Conservation (phyloP, 345 rosid genomes). For the Sisymbrium altissimum region DNA sequence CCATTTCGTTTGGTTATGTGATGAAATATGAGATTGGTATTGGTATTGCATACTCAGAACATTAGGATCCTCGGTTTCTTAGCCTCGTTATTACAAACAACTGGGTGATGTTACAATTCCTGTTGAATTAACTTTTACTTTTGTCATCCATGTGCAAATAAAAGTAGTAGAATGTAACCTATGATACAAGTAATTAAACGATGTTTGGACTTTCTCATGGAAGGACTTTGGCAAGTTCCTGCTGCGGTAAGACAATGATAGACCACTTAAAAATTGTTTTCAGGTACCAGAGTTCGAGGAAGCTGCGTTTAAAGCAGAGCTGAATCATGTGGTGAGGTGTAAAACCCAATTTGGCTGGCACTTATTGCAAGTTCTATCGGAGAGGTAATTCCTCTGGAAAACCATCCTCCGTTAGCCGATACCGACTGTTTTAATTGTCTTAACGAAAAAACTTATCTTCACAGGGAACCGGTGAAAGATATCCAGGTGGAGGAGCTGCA, state of each 20-base stretch:
- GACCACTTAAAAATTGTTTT: conserved; percentile 4
- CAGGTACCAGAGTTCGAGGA: conserved; percentile 95
- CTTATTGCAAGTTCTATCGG: conserved; percentile 84
- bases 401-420: background rate
- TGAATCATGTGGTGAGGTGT: conserved; percentile 70
- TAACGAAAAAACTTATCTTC: background rate
- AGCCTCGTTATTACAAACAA: background rate
- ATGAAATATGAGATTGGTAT: background rate
- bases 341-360: conserved; percentile 93
- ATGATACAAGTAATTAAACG: background rate
- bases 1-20: background rate
- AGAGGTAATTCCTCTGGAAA: conserved; percentile 51
- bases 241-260: background rate
- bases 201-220: background rate
- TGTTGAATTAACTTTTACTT: background rate
- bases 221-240: background rate
- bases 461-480: conserved; percentile 36
- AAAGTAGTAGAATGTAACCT: background rate
- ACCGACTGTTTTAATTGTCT: background rate
- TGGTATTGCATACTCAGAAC: conserved; percentile 14
- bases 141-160: background rate
- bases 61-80: background rate
- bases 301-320: conserved; percentile 73
- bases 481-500: conserved; percentile 73
- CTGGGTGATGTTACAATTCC: conserved; percentile 1